phyloP scores from a whole-genome alignment of 805 yeast genomes.

The Brettanomyces nanus region DNA sequence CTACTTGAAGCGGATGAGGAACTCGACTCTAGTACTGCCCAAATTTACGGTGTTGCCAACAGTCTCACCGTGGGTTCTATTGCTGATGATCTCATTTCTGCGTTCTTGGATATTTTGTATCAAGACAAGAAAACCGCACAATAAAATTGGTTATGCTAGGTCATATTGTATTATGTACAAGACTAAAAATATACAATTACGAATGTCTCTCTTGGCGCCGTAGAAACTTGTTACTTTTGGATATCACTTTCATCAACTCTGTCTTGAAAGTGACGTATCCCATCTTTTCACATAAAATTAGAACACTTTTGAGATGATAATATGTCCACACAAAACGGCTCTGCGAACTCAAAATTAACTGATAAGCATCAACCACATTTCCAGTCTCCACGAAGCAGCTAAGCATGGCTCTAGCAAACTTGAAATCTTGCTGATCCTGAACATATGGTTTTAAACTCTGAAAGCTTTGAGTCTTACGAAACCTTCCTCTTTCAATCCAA shows the following conservation, averaged over 20 bases:
- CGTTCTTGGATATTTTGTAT: slow-evolving; percentile 75
- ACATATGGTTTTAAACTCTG: slow-evolving; percentile 26
- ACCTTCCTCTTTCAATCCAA: slow-evolving; percentile 76
- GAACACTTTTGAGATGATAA: slow-evolving; percentile 35
- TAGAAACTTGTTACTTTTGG: slow-evolving; percentile 11
- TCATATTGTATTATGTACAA: neutral
- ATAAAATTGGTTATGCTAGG: neutral
- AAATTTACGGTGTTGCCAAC: slow-evolving; percentile 93
- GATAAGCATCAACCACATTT: slow-evolving; percentile 59
- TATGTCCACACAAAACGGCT: slow-evolving; percentile 64
- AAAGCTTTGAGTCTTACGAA: slow-evolving; percentile 49
- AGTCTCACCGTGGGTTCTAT: slow-evolving; percentile 77
- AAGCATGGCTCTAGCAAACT: slow-evolving; percentile 69
- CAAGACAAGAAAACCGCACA: slow-evolving; percentile 27
- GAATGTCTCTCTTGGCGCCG: too few species aligned
- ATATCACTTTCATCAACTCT: slow-evolving; percentile 19
- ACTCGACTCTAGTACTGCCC: slow-evolving; percentile 60
- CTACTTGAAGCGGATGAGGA: slow-evolving; percentile 23
- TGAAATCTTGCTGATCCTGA: slow-evolving; percentile 46
- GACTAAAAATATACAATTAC: too few species aligned
- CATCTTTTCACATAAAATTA: slow-evolving; percentile 29
- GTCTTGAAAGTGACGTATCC: slow-evolving; percentile 34
- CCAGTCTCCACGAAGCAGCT: slow-evolving; percentile 46
- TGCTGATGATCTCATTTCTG: slow-evolving; percentile 70
- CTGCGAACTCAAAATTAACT: slow-evolving; percentile 57